Percentiles rank a stretch among this genome's conserved stretches.
Evolutionary conservation across 768 basidiomycete genomes (phyloP).

Genomic region (Kwoniella heveanensis): DNA sequence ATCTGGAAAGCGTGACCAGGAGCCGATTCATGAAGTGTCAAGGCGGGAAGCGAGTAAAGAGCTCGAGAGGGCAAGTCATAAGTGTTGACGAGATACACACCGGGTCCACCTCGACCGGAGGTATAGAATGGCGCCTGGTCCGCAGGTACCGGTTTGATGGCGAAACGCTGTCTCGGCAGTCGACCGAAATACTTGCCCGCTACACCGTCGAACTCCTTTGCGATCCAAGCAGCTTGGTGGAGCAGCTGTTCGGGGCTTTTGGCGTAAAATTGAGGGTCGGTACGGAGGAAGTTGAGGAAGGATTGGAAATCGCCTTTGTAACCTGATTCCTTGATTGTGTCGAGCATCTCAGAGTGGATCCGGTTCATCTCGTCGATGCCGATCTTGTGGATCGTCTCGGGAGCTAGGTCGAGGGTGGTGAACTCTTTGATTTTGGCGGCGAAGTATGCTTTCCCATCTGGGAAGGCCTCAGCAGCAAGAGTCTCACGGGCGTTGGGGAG

Average conservation of each 20-base stretch:
- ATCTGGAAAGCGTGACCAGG: constrained; percentile 24
- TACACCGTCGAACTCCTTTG: constrained; percentile 25
- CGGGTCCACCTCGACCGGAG: constrained; percentile 24
- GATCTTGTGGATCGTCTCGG: constrained; percentile 22
- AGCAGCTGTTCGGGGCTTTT: constrained; percentile 25
- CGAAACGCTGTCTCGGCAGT: constrained; percentile 21
- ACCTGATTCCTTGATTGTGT: constrained; percentile 13
- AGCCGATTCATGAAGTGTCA: constrained; percentile 23
- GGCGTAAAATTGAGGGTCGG: constrained; percentile 28
- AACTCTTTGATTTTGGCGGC: constrained; percentile 24
- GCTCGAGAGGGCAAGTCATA: constrained; percentile 22
- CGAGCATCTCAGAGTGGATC: constrained; percentile 12
- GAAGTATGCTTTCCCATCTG: constrained; percentile 24
- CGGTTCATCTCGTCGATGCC: constrained; percentile 20
- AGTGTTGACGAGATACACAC: constrained; percentile 27
- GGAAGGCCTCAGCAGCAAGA: constrained; percentile 20
- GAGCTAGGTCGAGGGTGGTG: constrained; percentile 11
- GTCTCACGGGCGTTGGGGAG: constrained; percentile 18
- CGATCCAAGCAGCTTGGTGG: constrained; percentile 26
- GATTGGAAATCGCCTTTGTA: constrained; percentile 19
- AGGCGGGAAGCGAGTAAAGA: constrained; percentile 19
- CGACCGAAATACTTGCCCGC: constrained; percentile 23
- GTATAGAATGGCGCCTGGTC: constrained; percentile 23
- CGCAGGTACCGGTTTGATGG: constrained; percentile 19
- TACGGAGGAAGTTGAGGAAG: constrained; percentile 23